A percentile compares a stretch with the other conserved stretches of the same genome.
phyloP scores from a whole-genome alignment of 495 filamentous ascomycete species.

The Penicillium coprophilum region DNA sequence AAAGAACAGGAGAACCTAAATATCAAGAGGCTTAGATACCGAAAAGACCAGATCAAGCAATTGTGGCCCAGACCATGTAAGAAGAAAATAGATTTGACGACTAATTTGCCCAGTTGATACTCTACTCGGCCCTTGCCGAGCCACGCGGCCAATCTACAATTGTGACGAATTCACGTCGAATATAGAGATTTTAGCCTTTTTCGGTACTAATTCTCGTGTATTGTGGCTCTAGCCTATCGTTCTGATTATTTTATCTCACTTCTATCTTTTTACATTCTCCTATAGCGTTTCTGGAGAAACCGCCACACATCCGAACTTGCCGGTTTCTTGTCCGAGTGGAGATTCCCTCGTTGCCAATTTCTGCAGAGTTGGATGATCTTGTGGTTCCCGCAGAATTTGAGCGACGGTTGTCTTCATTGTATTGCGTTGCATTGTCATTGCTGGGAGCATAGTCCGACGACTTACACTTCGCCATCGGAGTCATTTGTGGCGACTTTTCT shows the following conservation, averaged over 20 bases:
- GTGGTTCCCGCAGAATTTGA: not conserved
- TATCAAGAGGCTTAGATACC: not conserved
- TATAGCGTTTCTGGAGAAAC: not conserved
- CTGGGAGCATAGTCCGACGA: not conserved
- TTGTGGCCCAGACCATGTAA: not conserved
- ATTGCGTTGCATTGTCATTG: not conserved
- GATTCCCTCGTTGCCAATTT: constrained; percentile 6
- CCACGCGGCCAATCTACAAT: constrained; percentile 23
- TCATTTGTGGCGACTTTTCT: not conserved
- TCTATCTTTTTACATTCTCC: not conserved
- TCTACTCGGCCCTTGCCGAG: not conserved
- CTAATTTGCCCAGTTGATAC: constrained; percentile 2
- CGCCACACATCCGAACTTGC: constrained; percentile 15
- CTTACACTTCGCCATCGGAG: too few relatives aligned
- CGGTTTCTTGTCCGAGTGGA: constrained; percentile 11
- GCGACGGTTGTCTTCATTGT: not conserved
- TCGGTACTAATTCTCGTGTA: not conserved
- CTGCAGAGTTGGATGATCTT: not conserved
- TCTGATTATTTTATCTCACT: not conserved
- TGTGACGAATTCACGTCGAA: not conserved
- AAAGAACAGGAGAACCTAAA: not conserved
- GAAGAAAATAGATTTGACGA: not conserved
- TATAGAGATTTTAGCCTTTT: not conserved
- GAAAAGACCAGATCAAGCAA: not conserved
- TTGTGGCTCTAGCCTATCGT: not conserved